Evolutionary conservation across 495 filamentous ascomycete species (phyloP).

Genomic region (Corynascus novoguineensis): DNA sequence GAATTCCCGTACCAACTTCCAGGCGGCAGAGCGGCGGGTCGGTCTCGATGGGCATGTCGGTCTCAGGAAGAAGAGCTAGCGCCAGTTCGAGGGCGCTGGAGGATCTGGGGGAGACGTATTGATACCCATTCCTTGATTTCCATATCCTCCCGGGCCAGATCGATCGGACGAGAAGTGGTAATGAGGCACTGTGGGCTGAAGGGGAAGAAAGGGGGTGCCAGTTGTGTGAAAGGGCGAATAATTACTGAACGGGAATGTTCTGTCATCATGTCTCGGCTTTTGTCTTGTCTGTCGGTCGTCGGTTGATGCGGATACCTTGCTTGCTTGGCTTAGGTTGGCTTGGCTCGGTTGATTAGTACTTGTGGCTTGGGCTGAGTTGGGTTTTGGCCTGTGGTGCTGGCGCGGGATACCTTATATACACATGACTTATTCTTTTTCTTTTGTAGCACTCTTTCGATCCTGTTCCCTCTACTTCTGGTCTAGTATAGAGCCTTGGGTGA

Average conservation of each 20-base stretch:
- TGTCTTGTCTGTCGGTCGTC: constrained; percentile 1
- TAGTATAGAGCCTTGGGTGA: background rate
- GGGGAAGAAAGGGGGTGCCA: background rate
- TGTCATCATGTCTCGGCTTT: background rate
- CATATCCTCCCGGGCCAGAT: background rate
- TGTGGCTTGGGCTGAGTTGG: background rate
- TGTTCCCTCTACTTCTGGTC: background rate
- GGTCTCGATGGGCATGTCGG: constrained; percentile 26
- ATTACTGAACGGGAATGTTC: background rate
- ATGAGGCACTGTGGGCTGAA: background rate
- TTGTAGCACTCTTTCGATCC: background rate
- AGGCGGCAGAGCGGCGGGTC: constrained; percentile 46
- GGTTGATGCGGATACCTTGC: constrained; percentile 4
- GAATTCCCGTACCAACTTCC: constrained; percentile 26
- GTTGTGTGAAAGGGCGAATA: background rate
- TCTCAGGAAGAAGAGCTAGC: constrained; percentile 35
- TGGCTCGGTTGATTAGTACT: background rate
- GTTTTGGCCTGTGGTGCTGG: background rate
- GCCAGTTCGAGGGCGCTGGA: constrained; percentile 29
- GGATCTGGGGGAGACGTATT: constrained; percentile 48
- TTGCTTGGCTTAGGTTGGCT: constrained; percentile 1
- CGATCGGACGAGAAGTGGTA: background rate
- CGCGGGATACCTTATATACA: constrained; percentile 6
- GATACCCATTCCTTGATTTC: constrained; percentile 11
- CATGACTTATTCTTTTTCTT: background rate